Percentiles rank a stretch among this genome's conserved stretches.
These are phyloP conservation scores for Perkinsela sp. DNA, from an alignment of 208 protist species.

Conservation along the genomic window DNA sequence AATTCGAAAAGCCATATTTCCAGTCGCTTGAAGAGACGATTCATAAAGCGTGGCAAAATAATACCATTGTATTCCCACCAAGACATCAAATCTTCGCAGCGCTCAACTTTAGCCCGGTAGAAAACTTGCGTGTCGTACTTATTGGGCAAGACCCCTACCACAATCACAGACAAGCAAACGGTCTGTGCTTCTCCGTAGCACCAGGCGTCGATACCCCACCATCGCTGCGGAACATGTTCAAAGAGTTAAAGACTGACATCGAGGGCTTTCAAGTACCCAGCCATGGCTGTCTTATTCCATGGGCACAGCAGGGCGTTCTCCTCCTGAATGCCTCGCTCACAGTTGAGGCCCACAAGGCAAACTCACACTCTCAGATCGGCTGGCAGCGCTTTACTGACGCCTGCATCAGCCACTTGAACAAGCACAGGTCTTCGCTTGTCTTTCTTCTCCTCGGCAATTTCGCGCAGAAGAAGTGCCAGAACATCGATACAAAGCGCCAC, in stretches of 20 bases:
- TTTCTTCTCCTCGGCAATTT: slow-evolving; percentile 82
- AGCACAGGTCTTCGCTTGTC: slow-evolving; percentile 25
- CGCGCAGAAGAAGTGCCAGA: slow-evolving; percentile 55
- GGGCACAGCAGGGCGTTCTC: slow-evolving; percentile 84
- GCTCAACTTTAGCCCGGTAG: slow-evolving; percentile 64
- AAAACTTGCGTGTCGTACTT: slow-evolving; percentile 68
- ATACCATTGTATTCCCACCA: slow-evolving; percentile 40
- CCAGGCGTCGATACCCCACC: slow-evolving; percentile 49
- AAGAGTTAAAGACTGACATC: slow-evolving; percentile 63
- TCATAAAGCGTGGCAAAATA: slow-evolving; percentile 10
- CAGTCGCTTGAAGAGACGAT: slow-evolving; percentile 26
- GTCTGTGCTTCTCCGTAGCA: slow-evolving; percentile 78
- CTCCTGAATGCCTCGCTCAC: slow-evolving; percentile 85
- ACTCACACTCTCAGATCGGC: slow-evolving; percentile 66
- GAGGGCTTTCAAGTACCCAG: slow-evolving; percentile 32
- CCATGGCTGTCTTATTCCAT: slow-evolving; percentile 74
- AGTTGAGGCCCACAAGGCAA: slow-evolving; percentile 60
- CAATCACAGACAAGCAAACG: slow-evolving; percentile 73
- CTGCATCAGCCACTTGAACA: slow-evolving; percentile 48
- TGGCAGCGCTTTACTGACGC: slow-evolving; percentile 82
- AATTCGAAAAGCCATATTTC: slow-evolving; percentile 12
- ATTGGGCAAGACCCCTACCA: slow-evolving; percentile 87
- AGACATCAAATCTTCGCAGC: slow-evolving; percentile 45
- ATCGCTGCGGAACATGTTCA: slow-evolving; percentile 81
- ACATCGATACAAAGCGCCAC: slow-evolving; percentile 58